Evolutionary conservation across 1,284 basidiomycete species (phyloP).

Genomic region (Prillingera fragicola): DNA sequence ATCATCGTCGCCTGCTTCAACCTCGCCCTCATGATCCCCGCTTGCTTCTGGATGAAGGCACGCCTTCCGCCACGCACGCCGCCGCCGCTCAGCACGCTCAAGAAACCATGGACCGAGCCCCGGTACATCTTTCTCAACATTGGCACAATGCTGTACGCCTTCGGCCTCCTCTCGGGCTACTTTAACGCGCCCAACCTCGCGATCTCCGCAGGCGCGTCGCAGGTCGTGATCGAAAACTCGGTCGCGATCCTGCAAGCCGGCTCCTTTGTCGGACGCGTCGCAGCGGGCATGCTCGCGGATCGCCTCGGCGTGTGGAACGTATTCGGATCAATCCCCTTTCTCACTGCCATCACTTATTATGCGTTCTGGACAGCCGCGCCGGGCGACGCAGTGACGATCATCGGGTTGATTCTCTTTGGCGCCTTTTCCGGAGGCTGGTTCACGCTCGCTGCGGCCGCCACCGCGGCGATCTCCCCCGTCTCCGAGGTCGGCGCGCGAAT

Average conservation of each 20-base stretch:
- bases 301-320: slow-evolving; percentile 13
- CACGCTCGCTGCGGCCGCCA: slow-evolving; percentile 35
- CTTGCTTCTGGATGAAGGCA: slow-evolving; percentile 19
- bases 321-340: slow-evolving; percentile 8
- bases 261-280: slow-evolving; percentile 12
- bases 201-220: slow-evolving; percentile 6
- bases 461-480: slow-evolving; percentile 37
- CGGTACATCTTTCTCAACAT: slow-evolving; percentile 8
- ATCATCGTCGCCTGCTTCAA: slow-evolving; percentile 19
- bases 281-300: slow-evolving; percentile 10
- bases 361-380: slow-evolving; percentile 22
- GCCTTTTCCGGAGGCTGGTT: slow-evolving; percentile 37
- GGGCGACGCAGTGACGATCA: slow-evolving; percentile 11
- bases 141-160: not conserved
- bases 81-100: slow-evolving; percentile 10
- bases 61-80: slow-evolving; percentile 19
- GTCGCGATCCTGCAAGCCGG: slow-evolving; percentile 8
- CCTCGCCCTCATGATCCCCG: slow-evolving; percentile 19
- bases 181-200: too few species aligned
- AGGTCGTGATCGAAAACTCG: slow-evolving; percentile 4
- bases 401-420: slow-evolving; percentile 41
- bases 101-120: slow-evolving; percentile 7
- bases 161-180: too few species aligned
- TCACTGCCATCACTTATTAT: slow-evolving; percentile 16
- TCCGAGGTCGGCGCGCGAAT: slow-evolving; percentile 42